Evolutionary conservation across 805 yeast genomes (phyloP).

Genomic region (Cyberlindnera mississippiensis): DNA sequence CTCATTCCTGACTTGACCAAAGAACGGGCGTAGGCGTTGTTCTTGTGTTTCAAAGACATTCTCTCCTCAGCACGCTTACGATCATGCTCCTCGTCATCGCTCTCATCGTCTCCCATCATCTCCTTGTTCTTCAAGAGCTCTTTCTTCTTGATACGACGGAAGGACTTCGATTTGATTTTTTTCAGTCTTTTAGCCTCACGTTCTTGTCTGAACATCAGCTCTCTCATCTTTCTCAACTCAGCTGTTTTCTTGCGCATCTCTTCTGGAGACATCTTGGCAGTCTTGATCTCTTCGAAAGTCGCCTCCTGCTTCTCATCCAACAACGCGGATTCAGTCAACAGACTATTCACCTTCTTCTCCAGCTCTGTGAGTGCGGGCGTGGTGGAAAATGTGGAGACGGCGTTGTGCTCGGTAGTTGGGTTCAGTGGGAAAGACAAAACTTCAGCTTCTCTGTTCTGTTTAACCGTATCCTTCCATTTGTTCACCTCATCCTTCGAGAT

Average conservation of each 20-base stretch:
- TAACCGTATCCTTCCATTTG: conserved; percentile 85
- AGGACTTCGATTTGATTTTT: conserved; percentile 91
- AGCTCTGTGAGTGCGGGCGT: conserved; percentile 45
- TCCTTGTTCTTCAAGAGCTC: conserved; percentile 69
- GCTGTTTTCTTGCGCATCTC: conserved; percentile 74
- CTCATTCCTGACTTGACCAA: conserved; percentile 88
- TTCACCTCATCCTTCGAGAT: conserved; percentile 81
- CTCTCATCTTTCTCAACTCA: conserved; percentile 89
- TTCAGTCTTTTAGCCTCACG: conserved; percentile 85
- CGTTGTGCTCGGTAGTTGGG: conserved; percentile 39
- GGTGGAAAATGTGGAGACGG: conserved; percentile 55
- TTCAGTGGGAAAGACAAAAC: conserved; percentile 74
- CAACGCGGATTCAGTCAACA: conserved; percentile 62
- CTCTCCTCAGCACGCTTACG: conserved; percentile 83
- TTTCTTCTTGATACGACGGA: conserved; percentile 79
- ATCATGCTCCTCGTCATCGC: conserved; percentile 61
- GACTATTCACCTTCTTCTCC: conserved; percentile 58
- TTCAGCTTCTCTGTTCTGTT: conserved; percentile 77
- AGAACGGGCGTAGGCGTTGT: conserved; percentile 87
- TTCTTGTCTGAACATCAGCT: conserved; percentile 94
- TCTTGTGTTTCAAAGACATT: conserved; percentile 87
- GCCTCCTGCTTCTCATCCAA: conserved; percentile 71
- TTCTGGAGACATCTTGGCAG: conserved; percentile 74
- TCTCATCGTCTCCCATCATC: conserved; percentile 56
- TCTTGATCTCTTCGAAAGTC: conserved; percentile 82